Evolutionary conservation across 1,284 basidiomycete genomes (phyloP).

Genomic region (Abortiporus biennis): DNA sequence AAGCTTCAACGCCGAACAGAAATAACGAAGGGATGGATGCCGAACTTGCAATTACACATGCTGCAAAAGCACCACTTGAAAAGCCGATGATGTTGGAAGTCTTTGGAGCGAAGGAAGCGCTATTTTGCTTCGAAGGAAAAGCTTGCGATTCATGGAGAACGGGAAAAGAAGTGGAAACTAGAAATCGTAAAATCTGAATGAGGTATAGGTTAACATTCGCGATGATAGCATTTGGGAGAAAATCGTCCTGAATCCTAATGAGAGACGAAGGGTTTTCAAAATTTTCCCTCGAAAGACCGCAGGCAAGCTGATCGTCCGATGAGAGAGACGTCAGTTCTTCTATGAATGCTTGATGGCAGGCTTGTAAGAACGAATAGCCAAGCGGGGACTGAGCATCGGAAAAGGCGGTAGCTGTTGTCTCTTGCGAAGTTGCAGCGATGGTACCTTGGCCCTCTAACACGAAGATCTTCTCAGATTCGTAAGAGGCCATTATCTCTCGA

Average conservation of each 20-base stretch:
- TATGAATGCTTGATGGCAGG: conserved; percentile 44
- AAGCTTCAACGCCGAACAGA: conserved; percentile 40
- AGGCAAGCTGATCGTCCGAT: conserved; percentile 24
- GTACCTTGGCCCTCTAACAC: conserved; percentile 55
- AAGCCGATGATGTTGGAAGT: conserved; percentile 55
- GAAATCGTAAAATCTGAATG: conserved; percentile 46
- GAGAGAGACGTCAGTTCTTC: conserved; percentile 41
- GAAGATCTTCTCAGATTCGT: too few relatives aligned
- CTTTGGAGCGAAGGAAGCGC: too few relatives aligned
- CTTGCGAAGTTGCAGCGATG: conserved; percentile 25
- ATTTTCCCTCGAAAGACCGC: conserved; percentile 34
- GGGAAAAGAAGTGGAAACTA: conserved; percentile 18
- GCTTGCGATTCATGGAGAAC: conserved; percentile 29
- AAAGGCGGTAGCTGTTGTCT: conserved; percentile 33
- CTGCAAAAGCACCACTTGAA: conserved; percentile 56
- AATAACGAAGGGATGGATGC: conserved; percentile 35
- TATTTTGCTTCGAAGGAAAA: too few relatives aligned
- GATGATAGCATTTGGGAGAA: conserved; percentile 41
- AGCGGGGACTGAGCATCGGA: conserved; percentile 30
- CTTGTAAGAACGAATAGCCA: conserved; percentile 38
- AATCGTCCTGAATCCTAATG: conserved; percentile 28
- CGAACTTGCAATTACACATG: conserved; percentile 48
- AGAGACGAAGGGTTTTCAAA: conserved; percentile 35
- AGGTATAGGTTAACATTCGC: conserved; percentile 45
- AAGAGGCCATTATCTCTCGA: too few relatives aligned